These are phyloP conservation scores for Stygiomarasmius scandens DNA, from an alignment of 1,284 basidiomycete genomes.

Conservation along the genomic window DNA sequence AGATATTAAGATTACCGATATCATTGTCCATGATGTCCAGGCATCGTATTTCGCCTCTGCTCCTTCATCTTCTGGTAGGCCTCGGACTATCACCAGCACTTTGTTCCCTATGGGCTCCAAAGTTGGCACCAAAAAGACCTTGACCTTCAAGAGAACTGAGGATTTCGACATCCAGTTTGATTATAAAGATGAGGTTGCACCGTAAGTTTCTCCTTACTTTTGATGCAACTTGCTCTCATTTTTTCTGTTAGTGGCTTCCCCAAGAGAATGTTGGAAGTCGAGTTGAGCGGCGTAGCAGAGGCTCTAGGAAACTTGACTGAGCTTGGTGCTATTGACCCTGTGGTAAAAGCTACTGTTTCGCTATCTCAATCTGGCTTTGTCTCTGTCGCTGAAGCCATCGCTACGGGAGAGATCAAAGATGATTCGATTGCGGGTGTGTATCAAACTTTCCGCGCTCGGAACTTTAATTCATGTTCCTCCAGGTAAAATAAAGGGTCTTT, in stretches of 20 bases:
- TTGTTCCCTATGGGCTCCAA: conserved; percentile 80
- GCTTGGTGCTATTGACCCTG: conserved; percentile 67
- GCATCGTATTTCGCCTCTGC: conserved; percentile 73
- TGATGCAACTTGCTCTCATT: conserved; percentile 3
- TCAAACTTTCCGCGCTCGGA: background rate
- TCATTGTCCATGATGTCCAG: conserved; percentile 72
- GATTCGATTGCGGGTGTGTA: conserved; percentile 71
- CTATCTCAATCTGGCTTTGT: conserved; percentile 86
- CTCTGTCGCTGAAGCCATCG: conserved; percentile 75
- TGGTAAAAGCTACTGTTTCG: conserved; percentile 80
- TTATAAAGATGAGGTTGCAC: conserved; percentile 62
- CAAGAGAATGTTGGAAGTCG: conserved; percentile 67
- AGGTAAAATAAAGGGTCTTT: conserved; percentile 86
- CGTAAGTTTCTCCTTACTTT: conserved; percentile 46
- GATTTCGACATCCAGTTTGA: conserved; percentile 31
- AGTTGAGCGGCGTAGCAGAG: conserved; percentile 67
- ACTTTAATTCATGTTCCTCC: conserved; percentile 14
- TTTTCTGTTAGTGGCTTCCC: conserved; percentile 57
- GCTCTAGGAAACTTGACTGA: conserved; percentile 79
- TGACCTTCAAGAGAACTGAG: conserved; percentile 70
- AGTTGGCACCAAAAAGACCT: conserved; percentile 78
- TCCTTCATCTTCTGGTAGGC: conserved; percentile 47
- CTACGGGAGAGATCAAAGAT: conserved; percentile 76
- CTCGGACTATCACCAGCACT: conserved; percentile 70
- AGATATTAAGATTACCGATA: conserved; percentile 84